These are phyloP conservation scores for Fusarium humuli DNA, from an alignment of 2,329 filamentous ascomycete genomes.

Conservation along the genomic window DNA sequence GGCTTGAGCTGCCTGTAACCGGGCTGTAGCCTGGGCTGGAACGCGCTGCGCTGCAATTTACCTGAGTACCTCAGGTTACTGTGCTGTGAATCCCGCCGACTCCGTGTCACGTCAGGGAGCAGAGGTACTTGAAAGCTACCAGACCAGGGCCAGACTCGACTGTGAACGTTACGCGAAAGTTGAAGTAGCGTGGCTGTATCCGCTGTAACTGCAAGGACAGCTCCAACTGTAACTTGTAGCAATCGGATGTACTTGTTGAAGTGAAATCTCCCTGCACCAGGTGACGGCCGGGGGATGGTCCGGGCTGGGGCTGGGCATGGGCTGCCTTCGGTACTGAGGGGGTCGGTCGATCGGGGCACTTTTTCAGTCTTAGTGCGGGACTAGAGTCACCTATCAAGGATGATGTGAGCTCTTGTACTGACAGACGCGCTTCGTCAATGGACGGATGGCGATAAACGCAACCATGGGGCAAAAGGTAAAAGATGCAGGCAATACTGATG, in stretches of 20 bases:
- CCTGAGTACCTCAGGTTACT: slow-evolving; percentile 7
- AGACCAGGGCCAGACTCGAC: background rate
- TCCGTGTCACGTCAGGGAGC: slow-evolving; percentile 12
- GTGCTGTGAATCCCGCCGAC: slow-evolving; percentile 6
- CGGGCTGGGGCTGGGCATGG: slow-evolving; percentile 29
- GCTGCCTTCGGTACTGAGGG: slow-evolving; percentile 42
- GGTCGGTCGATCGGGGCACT: slow-evolving; percentile 40
- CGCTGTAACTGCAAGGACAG: background rate
- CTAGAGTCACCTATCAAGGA: slow-evolving; percentile 31
- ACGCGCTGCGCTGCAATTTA: slow-evolving; percentile 22
- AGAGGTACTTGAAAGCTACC: slow-evolving; percentile 21
- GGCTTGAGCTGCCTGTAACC: slow-evolving; percentile 28
- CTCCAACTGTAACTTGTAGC: slow-evolving; percentile 17
- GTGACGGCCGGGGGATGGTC: slow-evolving; percentile 38
- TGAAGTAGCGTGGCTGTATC: slow-evolving; percentile 25
- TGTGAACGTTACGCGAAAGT: background rate
- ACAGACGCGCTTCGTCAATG: slow-evolving; percentile 18
- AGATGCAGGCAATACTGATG: slow-evolving; percentile 32
- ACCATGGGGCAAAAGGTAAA: slow-evolving; percentile 34
- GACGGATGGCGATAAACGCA: slow-evolving; percentile 39
- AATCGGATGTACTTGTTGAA: slow-evolving; percentile 1
- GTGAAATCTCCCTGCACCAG: slow-evolving; percentile 39
- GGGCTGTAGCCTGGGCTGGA: background rate
- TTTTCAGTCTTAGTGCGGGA: slow-evolving; percentile 35
- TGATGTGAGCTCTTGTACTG: slow-evolving; percentile 19